phyloP scores from a whole-genome alignment of 768 basidiomycete genomes.

The Scleroderma bovista region DNA sequence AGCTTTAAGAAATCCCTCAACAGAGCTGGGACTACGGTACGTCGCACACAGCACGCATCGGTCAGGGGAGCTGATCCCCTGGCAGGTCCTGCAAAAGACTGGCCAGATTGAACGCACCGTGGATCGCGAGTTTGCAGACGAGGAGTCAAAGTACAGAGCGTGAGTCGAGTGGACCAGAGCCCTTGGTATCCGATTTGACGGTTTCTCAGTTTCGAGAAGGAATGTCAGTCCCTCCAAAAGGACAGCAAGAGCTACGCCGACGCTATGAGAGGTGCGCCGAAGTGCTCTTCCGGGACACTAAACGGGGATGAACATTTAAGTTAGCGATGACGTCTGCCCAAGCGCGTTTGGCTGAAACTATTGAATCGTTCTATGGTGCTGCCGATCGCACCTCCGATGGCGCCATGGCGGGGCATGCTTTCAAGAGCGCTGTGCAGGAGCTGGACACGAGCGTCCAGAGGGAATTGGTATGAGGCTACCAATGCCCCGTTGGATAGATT shows the following conservation, averaged over 20 bases:
- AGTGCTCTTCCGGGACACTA: background rate
- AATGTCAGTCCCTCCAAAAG: slow-evolving; percentile 88
- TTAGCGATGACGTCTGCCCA: slow-evolving; percentile 94
- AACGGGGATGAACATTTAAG: background rate
- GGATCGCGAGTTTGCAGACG: slow-evolving; percentile 89
- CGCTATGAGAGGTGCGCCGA: slow-evolving; percentile 76
- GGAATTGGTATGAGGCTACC: slow-evolving; percentile 63
- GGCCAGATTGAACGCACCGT: slow-evolving; percentile 96
- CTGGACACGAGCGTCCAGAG: slow-evolving; percentile 78
- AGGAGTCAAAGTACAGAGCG: slow-evolving; percentile 88
- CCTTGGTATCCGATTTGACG: background rate
- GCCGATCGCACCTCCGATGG: slow-evolving; percentile 82
- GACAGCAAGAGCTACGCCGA: slow-evolving; percentile 94
- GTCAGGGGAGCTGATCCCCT: background rate
- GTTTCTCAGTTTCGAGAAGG: slow-evolving; percentile 83
- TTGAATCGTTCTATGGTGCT: slow-evolving; percentile 88
- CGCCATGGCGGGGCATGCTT: slow-evolving; percentile 96
- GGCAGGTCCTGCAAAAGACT: slow-evolving; percentile 91
- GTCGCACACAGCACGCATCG: slow-evolving; percentile 15
- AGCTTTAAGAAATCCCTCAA: slow-evolving; percentile 94
- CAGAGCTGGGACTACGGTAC: slow-evolving; percentile 84
- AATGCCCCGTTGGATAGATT: slow-evolving; percentile 2
- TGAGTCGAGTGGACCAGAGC: slow-evolving; percentile 42
- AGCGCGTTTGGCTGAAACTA: slow-evolving; percentile 85
- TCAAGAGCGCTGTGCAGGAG: slow-evolving; percentile 92